phyloP scores from a whole-genome alignment of 2,329 filamentous ascomycete genomes.

The Sclerotinia spermophila region DNA sequence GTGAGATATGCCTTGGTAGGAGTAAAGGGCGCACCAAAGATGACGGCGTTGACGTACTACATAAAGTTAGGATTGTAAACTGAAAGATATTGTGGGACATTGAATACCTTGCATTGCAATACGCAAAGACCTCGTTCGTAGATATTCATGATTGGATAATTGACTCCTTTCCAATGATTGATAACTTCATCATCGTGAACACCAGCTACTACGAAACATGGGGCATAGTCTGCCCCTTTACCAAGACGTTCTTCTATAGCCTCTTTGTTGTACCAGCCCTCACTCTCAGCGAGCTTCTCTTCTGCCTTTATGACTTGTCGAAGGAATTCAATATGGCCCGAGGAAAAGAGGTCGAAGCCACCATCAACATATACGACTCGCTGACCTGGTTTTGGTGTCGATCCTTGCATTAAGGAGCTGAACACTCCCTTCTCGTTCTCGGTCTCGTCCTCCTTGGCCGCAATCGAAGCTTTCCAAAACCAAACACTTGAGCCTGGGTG shows the following conservation, averaged over 20 bases:
- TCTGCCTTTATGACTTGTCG: constrained; percentile 71
- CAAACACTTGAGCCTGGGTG: constrained; percentile 79
- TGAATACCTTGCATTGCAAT: constrained; percentile 78
- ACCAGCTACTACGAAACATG: constrained; percentile 85
- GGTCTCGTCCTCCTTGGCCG: constrained; percentile 36
- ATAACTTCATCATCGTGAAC: constrained; percentile 94
- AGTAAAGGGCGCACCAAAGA: constrained; percentile 87
- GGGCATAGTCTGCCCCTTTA: constrained; percentile 68
- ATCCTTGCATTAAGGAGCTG: constrained; percentile 64
- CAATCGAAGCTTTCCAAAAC: constrained; percentile 64
- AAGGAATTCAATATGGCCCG: constrained; percentile 94
- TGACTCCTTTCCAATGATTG: constrained; percentile 94
- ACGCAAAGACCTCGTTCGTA: constrained; percentile 95
- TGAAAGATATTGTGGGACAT: not conserved
- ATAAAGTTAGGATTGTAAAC: constrained; percentile 14
- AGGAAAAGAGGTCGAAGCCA: constrained; percentile 94
- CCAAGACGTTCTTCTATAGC: constrained; percentile 59
- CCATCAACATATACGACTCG: constrained; percentile 92
- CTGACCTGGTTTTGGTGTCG: constrained; percentile 71
- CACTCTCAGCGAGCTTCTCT: constrained; percentile 60
- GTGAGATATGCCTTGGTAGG: constrained; percentile 76
- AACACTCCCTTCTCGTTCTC: constrained; percentile 63
- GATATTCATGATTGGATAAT: constrained; percentile 99
- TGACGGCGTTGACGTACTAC: constrained; percentile 79
- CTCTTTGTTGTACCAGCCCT: constrained; percentile 71